Evolutionary conservation across 148 eudicot species (phyloP), one percentile per base, ranked within the genome.

Genomic region (Cornus kousa): DNA sequence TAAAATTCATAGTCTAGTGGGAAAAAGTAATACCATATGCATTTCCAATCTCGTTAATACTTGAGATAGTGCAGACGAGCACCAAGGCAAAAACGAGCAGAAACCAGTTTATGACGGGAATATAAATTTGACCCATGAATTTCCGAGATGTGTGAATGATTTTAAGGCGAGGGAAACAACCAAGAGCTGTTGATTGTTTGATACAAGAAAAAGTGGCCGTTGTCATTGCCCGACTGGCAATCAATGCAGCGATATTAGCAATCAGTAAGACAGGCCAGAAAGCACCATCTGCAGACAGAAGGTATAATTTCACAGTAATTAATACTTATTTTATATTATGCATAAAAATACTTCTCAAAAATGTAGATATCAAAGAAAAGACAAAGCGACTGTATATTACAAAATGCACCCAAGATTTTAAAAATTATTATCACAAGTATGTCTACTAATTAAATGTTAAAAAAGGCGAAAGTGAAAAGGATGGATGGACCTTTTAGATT

Each of bases 121-220:
- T 96, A 83, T 96, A 96, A 77, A 96, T 96, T 81, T 96, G 98
- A 39, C 98, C 99, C 97, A 93, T 92, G 87, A 93, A 96, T 80
- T 96, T 96, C 79, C 97, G 90, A 80, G 99, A 96, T 17, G 99
- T 93, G 81, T 96, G 99, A 72, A 96, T 85, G 73, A 96, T 93
- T 86, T 96, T 96, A 59, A 96, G 98, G 77, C 97, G 93, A 81
- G 99, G 99, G 82, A 96, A 96, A 82, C 99, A 96, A 83, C 99
- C 98, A 73, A 96, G 97, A 5, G 93, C 88, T 73, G 90, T 89
- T 72, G 99, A 90, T 88, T 96, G 99, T 85, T 96, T 96, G 68
- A 96, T 90, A 83, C 99, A 96, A 59, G 99, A 93, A 85, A 96
- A 96, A 37, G 98, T 93, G 73, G 99, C 99, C n/a, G 95, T 94